Evolutionary conservation across 176 grass and related monocot species (phyloP).

Genomic region (Ensete ventricosum): DNA sequence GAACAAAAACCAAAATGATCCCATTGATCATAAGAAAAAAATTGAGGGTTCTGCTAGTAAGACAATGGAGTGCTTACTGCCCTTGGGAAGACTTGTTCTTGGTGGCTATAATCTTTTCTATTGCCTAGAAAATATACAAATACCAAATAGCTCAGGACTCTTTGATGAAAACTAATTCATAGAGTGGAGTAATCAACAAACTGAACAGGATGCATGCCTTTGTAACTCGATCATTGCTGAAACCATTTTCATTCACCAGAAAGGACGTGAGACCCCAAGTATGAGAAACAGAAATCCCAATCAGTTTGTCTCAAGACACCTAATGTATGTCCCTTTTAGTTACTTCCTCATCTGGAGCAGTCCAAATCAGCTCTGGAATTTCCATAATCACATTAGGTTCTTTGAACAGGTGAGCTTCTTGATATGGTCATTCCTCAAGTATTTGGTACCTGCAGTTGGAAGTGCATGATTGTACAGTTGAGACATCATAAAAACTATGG

Average conservation of each 20-base stretch:
- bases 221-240: conserved; percentile 61
- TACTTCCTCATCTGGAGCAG: conserved; percentile 60
- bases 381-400: conserved; percentile 50
- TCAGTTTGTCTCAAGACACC: conserved; percentile 22
- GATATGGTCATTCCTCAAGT: conserved; percentile 83
- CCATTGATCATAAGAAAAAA: conserved; percentile 8
- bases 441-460: conserved; percentile 50
- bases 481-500: neutral
- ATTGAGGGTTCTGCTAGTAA: neutral
- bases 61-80: conserved; percentile 37
- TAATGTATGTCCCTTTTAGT: conserved; percentile 4
- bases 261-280: conserved; percentile 55
- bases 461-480: neutral
- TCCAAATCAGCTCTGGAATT: conserved; percentile 66
- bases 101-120: conserved; percentile 70
- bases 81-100: conserved; percentile 48
- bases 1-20: conserved; percentile 23
- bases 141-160: neutral
- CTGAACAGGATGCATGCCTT: conserved; percentile 40
- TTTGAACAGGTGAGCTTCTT: conserved; percentile 79
- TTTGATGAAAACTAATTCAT: conserved; percentile 6
- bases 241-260: conserved; percentile 74
- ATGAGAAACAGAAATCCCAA: conserved; percentile 5
- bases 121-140: conserved; percentile 44
- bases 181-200: conserved; percentile 20